Conservation (phyloP, 345 rosid genomes). For the Balakata baccata region DNA sequence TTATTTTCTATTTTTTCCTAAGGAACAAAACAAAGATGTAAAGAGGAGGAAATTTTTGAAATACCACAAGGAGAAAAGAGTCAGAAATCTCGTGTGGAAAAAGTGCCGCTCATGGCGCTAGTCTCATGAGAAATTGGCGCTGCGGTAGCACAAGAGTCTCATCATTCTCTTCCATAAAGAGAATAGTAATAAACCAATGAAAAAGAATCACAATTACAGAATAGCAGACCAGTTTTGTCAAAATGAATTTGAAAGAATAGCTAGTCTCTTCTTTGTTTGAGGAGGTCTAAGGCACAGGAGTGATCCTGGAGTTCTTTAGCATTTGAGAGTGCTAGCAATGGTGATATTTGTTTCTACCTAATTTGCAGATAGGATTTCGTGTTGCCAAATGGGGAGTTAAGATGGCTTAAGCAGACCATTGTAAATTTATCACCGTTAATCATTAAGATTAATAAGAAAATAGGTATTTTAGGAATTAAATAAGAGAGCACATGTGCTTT, state of each 20-base stretch:
- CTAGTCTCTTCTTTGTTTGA: neutral
- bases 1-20: neutral
- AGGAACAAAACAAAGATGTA: neutral
- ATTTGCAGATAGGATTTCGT: too few relatives aligned
- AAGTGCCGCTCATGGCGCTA: constrained; percentile 1
- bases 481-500: too few relatives aligned
- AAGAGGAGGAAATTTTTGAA: neutral
- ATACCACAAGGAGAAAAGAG: neutral
- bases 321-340: too few relatives aligned
- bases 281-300: too few relatives aligned
- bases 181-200: too few relatives aligned
- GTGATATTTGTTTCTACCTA: too few relatives aligned
- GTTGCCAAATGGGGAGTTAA: too few relatives aligned
- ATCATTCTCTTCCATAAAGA: neutral
- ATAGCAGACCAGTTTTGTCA: neutral
- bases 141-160: constrained; percentile 1
- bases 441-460: too few relatives aligned
- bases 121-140: neutral
- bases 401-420: too few relatives aligned
- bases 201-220: neutral
- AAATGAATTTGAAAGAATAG: neutral
- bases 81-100: constrained; percentile 3
- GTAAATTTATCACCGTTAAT: too few relatives aligned
- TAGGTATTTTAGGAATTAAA: too few relatives aligned
- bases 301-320: too few relatives aligned